phyloP scores from a whole-genome alignment of 2,329 filamentous ascomycete species.

The Epicoccum sorghinum region DNA sequence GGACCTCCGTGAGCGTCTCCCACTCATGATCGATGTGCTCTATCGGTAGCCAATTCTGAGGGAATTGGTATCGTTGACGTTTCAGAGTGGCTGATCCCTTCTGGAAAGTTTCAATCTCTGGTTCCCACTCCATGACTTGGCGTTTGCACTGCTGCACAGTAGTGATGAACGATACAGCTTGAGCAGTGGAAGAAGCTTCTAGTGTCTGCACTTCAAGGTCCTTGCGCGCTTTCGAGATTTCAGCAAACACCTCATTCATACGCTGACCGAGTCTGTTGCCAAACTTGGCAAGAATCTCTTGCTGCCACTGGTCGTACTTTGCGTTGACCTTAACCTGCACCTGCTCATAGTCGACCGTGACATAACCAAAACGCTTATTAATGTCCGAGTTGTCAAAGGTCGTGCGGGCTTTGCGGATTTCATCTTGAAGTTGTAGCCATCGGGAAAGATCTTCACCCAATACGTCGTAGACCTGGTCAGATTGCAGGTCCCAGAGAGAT shows the following conservation, averaged over 20 bases:
- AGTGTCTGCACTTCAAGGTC: slow-evolving; percentile 91
- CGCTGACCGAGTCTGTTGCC: slow-evolving; percentile 84
- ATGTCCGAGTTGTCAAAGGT: slow-evolving; percentile 98
- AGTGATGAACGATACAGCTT: slow-evolving; percentile 98
- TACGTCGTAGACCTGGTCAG: slow-evolving; percentile 91
- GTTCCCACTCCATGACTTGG: slow-evolving; percentile 91
- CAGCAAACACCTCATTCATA: slow-evolving; percentile 89
- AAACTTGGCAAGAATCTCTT: slow-evolving; percentile 94
- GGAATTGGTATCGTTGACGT: slow-evolving; percentile 92
- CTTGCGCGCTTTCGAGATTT: slow-evolving; percentile 87
- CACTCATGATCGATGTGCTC: slow-evolving; percentile 97
- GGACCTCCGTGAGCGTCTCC: slow-evolving; percentile 89
- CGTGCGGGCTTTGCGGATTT: slow-evolving; percentile 91
- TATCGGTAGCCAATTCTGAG: slow-evolving; percentile 91
- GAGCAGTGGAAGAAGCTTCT: slow-evolving; percentile 92
- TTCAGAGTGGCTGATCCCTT: slow-evolving; percentile 92
- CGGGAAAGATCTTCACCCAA: slow-evolving; percentile 88
- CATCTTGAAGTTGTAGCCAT: slow-evolving; percentile 95
- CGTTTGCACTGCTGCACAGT: slow-evolving; percentile 95
- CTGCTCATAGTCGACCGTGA: slow-evolving; percentile 97
- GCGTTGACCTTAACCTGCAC: slow-evolving; percentile 98
- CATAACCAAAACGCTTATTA: slow-evolving; percentile 88
- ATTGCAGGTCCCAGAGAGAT: slow-evolving; percentile 96
- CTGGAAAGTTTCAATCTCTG: slow-evolving; percentile 93
- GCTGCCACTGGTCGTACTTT: slow-evolving; percentile 99